Evolutionary conservation across 805 yeast species (phyloP).

Genomic region (Kodamaea restingae): DNA sequence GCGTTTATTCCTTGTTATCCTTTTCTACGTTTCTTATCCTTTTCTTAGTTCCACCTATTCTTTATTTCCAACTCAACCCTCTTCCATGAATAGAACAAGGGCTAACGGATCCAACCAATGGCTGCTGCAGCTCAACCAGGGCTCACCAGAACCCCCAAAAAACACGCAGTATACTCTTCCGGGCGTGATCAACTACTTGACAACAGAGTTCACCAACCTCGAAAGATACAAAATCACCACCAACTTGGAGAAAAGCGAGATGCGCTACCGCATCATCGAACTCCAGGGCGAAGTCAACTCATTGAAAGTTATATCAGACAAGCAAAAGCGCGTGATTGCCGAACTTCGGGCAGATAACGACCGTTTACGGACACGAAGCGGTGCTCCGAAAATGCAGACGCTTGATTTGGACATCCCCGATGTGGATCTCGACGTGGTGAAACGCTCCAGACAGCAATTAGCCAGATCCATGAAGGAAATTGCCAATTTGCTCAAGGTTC

Average conservation of each 20-base stretch:
- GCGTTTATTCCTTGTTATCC: too few relatives aligned
- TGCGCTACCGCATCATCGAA: constrained; percentile 49
- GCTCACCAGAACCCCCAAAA: constrained; percentile 8
- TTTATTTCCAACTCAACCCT: neutral
- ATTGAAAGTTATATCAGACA: constrained; percentile 38
- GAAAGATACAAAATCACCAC: constrained; percentile 43
- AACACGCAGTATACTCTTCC: constrained; percentile 42
- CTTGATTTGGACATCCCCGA: constrained; percentile 23
- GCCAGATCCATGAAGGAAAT: constrained; percentile 36
- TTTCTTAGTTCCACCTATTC: too few relatives aligned
- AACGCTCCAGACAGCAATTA: constrained; percentile 30
- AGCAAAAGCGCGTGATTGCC: constrained; percentile 36
- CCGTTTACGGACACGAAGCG: constrained; percentile 2
- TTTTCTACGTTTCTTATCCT: too few relatives aligned
- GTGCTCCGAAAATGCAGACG: neutral
- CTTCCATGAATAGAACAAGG: neutral
- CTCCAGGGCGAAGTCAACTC: constrained; percentile 51
- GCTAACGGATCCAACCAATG: constrained; percentile 4
- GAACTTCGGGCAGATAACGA: constrained; percentile 27
- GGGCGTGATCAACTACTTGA: constrained; percentile 56
- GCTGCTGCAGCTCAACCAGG: constrained; percentile 10
- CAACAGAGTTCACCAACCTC: constrained; percentile 51
- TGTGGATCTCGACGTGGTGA: constrained; percentile 29
- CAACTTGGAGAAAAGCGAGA: constrained; percentile 49
- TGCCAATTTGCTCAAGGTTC: constrained; percentile 29